Evolutionary conservation across 2,329 filamentous ascomycete species (phyloP).

Genomic region (Fusarium goolgardi): DNA sequence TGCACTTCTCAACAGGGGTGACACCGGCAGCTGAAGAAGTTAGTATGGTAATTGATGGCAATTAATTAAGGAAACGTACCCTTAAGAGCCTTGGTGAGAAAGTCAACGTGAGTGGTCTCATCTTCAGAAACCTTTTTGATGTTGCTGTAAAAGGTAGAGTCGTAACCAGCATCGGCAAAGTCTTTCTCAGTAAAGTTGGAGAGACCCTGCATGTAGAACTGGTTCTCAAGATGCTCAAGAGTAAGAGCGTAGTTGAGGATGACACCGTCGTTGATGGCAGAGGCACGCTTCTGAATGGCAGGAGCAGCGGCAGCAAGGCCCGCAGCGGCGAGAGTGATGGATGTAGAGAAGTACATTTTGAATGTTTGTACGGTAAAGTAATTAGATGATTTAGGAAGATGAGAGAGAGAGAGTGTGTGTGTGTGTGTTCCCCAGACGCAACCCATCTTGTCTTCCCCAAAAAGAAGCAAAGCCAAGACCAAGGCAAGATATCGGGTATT

Average conservation of each 20-base stretch:
- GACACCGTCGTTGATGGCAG: constrained; percentile 37
- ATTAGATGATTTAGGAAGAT: neutral
- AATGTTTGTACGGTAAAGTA: neutral
- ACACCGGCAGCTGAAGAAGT: constrained; percentile 54
- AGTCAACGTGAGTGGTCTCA: constrained; percentile 51
- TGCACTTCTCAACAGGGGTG: constrained; percentile 64
- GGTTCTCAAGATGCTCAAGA: constrained; percentile 68
- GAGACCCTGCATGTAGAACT: constrained; percentile 71
- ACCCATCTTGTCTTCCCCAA: neutral
- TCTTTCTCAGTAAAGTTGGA: constrained; percentile 65
- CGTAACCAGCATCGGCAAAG: constrained; percentile 64
- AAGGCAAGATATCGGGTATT: constrained; percentile 24
- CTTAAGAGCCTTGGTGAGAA: constrained; percentile 36
- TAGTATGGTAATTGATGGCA: accelerated
- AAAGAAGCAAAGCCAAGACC: neutral
- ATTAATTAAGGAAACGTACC: neutral
- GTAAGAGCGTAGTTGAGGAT: constrained; percentile 62
- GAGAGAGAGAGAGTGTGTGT: neutral
- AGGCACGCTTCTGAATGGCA: constrained; percentile 28
- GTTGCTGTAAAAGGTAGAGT: constrained; percentile 66
- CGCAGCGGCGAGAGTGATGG: constrained; percentile 24
- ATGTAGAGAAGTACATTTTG: constrained; percentile 30
- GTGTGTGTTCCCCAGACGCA: neutral
- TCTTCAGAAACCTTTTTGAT: constrained; percentile 67
- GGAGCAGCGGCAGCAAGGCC: constrained; percentile 34